phyloP scores from a whole-genome alignment of 2,329 filamentous ascomycete genomes.

The Exophiala dermatitidis region DNA sequence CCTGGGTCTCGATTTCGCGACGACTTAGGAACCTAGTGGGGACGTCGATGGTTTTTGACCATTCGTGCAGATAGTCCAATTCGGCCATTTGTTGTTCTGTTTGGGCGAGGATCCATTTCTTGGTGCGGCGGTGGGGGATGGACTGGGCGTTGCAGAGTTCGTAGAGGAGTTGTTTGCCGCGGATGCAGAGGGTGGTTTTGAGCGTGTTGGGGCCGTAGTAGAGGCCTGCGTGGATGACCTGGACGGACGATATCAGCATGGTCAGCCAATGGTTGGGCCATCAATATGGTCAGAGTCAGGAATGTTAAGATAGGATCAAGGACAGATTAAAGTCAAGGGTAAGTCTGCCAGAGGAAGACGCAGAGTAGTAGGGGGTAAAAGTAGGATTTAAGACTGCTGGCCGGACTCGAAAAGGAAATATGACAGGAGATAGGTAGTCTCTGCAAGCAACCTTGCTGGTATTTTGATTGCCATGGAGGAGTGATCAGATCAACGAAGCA shows the following conservation, averaged over 20 bases:
- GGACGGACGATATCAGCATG: not conserved
- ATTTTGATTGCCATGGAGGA: not conserved
- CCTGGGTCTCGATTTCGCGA: slow-evolving; percentile 55
- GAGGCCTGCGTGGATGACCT: slow-evolving; percentile 89
- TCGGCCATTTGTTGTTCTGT: slow-evolving; percentile 61
- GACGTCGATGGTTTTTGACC: slow-evolving; percentile 50
- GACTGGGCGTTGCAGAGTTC: slow-evolving; percentile 59
- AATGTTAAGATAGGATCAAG: not conserved
- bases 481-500: too few relatives aligned
- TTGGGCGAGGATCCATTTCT: slow-evolving; percentile 95
- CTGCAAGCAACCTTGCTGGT: not conserved
- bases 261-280: not conserved
- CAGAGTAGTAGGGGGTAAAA: too few relatives aligned
- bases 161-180: slow-evolving; percentile 71
- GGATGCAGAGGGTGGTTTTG: slow-evolving; percentile 77
- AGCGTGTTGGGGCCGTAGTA: slow-evolving; percentile 74
- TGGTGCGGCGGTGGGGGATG: slow-evolving; percentile 66
- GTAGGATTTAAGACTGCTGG: not conserved
- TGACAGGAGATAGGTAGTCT: not conserved
- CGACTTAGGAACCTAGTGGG: slow-evolving; percentile 63
- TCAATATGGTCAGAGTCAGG: too few relatives aligned
- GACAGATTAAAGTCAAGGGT: not conserved
- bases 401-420: not conserved
- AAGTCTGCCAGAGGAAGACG: not conserved
- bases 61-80: slow-evolving; percentile 46